phyloP scores from a whole-genome alignment of 257 asterid species.

The Gentiana dahurica region DNA sequence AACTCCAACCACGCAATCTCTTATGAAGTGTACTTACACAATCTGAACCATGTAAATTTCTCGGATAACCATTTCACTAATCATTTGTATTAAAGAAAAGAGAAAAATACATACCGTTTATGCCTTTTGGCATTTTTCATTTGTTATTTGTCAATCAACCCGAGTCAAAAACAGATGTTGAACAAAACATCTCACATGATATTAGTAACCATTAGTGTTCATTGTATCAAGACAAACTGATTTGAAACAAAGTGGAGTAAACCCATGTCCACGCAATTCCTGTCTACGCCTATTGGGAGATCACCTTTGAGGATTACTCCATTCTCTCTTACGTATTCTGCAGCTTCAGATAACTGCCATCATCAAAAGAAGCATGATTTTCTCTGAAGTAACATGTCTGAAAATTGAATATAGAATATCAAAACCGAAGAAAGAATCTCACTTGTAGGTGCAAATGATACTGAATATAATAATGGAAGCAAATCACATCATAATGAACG shows the following conservation, averaged over 20 bases:
- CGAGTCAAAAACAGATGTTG: too few relatives aligned
- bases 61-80: too few relatives aligned
- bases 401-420: constrained; percentile 3
- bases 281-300: constrained; percentile 94
- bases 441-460: constrained; percentile 83
- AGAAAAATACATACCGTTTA: too few relatives aligned
- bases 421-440: constrained; percentile 15
- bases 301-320: constrained; percentile 95
- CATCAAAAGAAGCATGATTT: constrained; percentile 11
- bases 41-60: too few relatives aligned
- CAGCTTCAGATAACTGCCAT: constrained; percentile 80
- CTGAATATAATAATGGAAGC: constrained; percentile 88
- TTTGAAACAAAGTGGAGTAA: constrained; percentile 61
- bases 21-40: too few relatives aligned
- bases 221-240: too few relatives aligned
- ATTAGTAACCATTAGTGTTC: too few relatives aligned
- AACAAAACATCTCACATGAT: too few relatives aligned
- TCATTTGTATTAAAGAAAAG: too few relatives aligned
- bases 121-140: too few relatives aligned
- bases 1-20: too few relatives aligned
- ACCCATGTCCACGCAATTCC: constrained; percentile 98
- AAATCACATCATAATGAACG: constrained; percentile 52
- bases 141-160: too few relatives aligned
- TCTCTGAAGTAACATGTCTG: not conserved
- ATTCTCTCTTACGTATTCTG: constrained; percentile 73